Evolutionary conservation across 1,139 yeast species (phyloP).

Genomic region (Kluyveromyces marxianus): DNA sequence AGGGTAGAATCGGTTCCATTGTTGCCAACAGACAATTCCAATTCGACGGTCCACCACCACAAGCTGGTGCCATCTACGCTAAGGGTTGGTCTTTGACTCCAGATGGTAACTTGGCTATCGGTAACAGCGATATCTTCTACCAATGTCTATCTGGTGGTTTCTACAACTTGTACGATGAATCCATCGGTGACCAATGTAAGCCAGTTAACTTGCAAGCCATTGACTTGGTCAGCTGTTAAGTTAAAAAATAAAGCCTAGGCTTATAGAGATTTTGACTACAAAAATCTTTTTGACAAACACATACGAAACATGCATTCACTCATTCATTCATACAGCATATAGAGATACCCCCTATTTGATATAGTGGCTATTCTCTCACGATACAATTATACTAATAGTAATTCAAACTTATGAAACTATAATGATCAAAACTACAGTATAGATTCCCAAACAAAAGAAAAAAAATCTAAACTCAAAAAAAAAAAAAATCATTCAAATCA

Average conservation of each 20-base stretch:
- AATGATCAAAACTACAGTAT: not conserved
- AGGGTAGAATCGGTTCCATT: slow-evolving; percentile 72
- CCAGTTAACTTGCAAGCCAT: slow-evolving; percentile 58
- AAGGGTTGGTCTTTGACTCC: slow-evolving; percentile 66
- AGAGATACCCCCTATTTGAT: not conserved
- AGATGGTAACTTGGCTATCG: slow-evolving; percentile 64
- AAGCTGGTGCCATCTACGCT: slow-evolving; percentile 78
- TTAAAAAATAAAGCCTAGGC: not conserved
- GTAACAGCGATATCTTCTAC: slow-evolving; percentile 58
- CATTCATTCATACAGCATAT: not conserved
- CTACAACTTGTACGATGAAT: slow-evolving; percentile 74
- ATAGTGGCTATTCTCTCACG: not conserved
- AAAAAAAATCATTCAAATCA: not conserved
- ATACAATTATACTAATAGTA: not conserved
- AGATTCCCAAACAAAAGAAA: not conserved
- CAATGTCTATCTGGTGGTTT: slow-evolving; percentile 75
- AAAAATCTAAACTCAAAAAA: not conserved
- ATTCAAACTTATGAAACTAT: not conserved
- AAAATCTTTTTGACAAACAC: too few relatives aligned
- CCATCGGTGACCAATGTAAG: slow-evolving; percentile 58
- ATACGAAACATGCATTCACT: not conserved
- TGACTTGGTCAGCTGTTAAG: slow-evolving; percentile 55
- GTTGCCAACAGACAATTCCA: slow-evolving; percentile 85
- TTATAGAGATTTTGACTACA: not conserved
- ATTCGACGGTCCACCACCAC: slow-evolving; percentile 84